Evolutionary conservation across 1,284 basidiomycete species (phyloP), one percentile per base, ranked within the genome.

Genomic region (Marasmius oreades): DNA sequence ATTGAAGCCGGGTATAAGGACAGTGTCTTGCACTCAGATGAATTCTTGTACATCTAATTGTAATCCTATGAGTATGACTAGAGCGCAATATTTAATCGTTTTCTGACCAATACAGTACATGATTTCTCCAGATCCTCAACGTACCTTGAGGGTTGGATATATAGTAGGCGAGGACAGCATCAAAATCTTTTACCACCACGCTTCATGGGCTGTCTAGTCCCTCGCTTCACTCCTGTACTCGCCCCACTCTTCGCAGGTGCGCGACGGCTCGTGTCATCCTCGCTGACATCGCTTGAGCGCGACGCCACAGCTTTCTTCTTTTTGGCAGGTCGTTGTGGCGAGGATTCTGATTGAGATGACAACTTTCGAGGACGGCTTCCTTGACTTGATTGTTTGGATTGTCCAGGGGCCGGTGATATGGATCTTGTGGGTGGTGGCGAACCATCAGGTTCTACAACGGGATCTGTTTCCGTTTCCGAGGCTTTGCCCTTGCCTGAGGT

Each of bases 171-270:
- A 42, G 46, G 12, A 18, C 14, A 18, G 23, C 36, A 79, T 72
- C 51, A 90, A 72, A 90, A 90, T 58, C 84, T 78, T 67, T 80
- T 86, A 23, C 81, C 85, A 37, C 85, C 85, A 62, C 88, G 80
- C 70, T 85, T 89, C 57, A 90, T 73, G 6, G 88, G 88, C 62
- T 90, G 88, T 62, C 82, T 79, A 47, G 84, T 75, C 23, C 84
- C 84, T 55, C 82, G 74, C 58, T 76, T 73, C 55, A 66, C 67
- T 22, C 61, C 64, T 57, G 66, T 39, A 47, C 54, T 46, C n/a
- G 59, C 59, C 48, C 70, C 71, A 59, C 70, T 69, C 59, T 65
- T 79, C 53, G 73, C 67, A 59, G 70, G 70, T 53, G 75, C 69
- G 28, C 74, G 62, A 31, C 68, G 66, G 58, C 67, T 42, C 16